A percentile compares a stretch with the other conserved stretches of the same genome.
phyloP scores from a whole-genome alignment of 306 rosid genomes.

The Corylus americana region DNA sequence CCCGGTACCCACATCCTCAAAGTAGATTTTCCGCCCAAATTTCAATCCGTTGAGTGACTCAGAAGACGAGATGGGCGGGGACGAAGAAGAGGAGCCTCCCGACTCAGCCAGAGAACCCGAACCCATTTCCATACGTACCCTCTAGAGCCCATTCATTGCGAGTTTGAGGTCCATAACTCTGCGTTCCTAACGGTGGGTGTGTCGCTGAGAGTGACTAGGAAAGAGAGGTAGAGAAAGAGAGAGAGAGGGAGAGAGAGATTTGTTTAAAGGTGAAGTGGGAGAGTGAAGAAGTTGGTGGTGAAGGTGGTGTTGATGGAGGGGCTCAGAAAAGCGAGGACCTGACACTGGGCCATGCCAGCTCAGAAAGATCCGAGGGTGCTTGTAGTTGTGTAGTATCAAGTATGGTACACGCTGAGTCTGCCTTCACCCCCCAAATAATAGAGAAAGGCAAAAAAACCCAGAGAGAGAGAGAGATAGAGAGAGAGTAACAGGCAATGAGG shows the following conservation, averaged over 20 bases:
- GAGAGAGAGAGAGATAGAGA: background rate
- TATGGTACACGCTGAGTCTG: constrained; percentile 26
- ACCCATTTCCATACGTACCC: constrained; percentile 49
- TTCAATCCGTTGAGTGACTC: constrained; percentile 70
- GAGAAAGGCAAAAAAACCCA: constrained; percentile 13
- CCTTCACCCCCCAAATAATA: constrained; percentile 21
- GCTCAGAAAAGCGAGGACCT: constrained; percentile 49
- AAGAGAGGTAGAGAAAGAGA: constrained; percentile 7
- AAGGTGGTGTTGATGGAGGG: constrained; percentile 22
- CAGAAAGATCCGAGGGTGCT: background rate
- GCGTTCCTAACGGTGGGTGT: background rate
- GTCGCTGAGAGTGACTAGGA: background rate
- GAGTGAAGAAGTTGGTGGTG: constrained; percentile 27
- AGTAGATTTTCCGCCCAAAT: constrained; percentile 76
- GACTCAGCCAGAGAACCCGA: constrained; percentile 53
- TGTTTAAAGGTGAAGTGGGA: constrained; percentile 18
- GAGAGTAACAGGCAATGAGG: background rate
- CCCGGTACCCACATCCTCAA: constrained; percentile 58
- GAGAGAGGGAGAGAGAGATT: background rate
- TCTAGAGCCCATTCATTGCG: constrained; percentile 41
- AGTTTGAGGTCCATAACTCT: constrained; percentile 7
- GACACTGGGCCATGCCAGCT: constrained; percentile 80
- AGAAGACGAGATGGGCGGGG: constrained; percentile 55
- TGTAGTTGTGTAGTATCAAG: constrained; percentile 3
- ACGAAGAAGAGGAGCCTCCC: constrained; percentile 47